phyloP scores from a whole-genome alignment of 2,329 filamentous ascomycete genomes.

The Aspergillus glaucus region DNA sequence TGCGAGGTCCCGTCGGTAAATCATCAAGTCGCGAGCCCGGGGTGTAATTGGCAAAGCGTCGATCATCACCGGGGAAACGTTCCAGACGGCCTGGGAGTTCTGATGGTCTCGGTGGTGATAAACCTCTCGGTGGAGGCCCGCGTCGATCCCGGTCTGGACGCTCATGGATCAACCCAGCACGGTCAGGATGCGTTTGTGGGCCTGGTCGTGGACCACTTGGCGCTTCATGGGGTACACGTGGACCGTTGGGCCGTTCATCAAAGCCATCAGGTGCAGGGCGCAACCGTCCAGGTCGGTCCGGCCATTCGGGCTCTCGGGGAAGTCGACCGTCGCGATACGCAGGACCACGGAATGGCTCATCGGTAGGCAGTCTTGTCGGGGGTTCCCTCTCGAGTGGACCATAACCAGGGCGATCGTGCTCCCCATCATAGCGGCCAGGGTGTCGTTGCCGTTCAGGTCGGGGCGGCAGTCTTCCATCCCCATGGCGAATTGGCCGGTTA shows the following conservation, averaged over 20 bases:
- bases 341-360: constrained; percentile 35
- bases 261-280: constrained; percentile 26
- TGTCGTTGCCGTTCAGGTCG: constrained; percentile 37
- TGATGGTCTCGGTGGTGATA: constrained; percentile 20
- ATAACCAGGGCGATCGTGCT: constrained; percentile 32
- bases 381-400: constrained; percentile 35
- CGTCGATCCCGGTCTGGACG: constrained; percentile 30
- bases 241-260: constrained; percentile 13
- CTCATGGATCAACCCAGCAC: constrained; percentile 29
- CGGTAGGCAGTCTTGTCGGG: constrained; percentile 23
- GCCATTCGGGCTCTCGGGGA: constrained; percentile 32
- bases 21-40: constrained; percentile 34
- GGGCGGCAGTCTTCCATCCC: constrained; percentile 32
- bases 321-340: constrained; percentile 29
- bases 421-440: constrained; percentile 29
- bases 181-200: constrained; percentile 25
- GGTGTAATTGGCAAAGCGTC: constrained; percentile 22
- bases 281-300: constrained; percentile 29
- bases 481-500: constrained; percentile 30
- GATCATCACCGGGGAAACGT: constrained; percentile 31
- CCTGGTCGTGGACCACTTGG: constrained; percentile 19
- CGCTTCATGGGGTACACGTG: constrained; percentile 14
- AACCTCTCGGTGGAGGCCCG: constrained; percentile 17
- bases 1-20: constrained; percentile 50
- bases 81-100: constrained; percentile 32